phyloP scores from a whole-genome alignment of 352 stramenopile genomes.

The Phytopythium oedochilum region DNA sequence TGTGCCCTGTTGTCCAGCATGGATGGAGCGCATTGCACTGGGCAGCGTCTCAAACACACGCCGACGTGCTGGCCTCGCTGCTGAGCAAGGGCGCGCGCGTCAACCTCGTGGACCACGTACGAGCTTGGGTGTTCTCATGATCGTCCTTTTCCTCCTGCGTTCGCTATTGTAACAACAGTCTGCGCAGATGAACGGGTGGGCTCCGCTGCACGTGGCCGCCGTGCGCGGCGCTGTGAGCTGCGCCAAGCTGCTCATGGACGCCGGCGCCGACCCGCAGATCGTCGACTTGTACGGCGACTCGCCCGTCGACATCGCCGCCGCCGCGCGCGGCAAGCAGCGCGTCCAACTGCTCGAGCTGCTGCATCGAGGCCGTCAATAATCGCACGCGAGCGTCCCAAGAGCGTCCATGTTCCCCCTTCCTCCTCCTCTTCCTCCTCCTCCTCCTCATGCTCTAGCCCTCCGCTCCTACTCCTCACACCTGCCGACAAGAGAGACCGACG shows the following conservation, averaged over 20 bases:
- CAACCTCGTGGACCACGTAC: constrained; percentile 59
- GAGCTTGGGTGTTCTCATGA: background rate
- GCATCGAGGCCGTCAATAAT: background rate
- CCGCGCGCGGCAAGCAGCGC: constrained; percentile 38
- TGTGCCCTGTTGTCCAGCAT: constrained; percentile 25
- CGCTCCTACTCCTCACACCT: no score
- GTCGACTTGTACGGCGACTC: constrained; percentile 55
- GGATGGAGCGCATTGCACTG: constrained; percentile 77
- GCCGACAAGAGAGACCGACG: no score
- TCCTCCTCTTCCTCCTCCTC: no score
- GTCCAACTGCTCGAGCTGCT: constrained; percentile 38
- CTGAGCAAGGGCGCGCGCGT: constrained; percentile 34
- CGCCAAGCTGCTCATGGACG: constrained; percentile 38
- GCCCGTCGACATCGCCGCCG: constrained; percentile 27
- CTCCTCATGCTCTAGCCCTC: no score
- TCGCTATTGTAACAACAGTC: background rate
- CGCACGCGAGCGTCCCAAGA: background rate
- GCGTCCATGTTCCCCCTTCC: background rate
- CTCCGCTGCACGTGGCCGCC: constrained; percentile 58
- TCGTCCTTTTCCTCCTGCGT: background rate
- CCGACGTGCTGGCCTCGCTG: constrained; percentile 42
- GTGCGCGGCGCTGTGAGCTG: constrained; percentile 42
- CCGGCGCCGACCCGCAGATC: constrained; percentile 30
- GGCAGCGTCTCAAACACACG: constrained; percentile 63
- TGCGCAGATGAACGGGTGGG: constrained; percentile 60